Base-by-base conservation (phyloP, 208 protist genomes). In the Phytomonas sp. region DNA sequence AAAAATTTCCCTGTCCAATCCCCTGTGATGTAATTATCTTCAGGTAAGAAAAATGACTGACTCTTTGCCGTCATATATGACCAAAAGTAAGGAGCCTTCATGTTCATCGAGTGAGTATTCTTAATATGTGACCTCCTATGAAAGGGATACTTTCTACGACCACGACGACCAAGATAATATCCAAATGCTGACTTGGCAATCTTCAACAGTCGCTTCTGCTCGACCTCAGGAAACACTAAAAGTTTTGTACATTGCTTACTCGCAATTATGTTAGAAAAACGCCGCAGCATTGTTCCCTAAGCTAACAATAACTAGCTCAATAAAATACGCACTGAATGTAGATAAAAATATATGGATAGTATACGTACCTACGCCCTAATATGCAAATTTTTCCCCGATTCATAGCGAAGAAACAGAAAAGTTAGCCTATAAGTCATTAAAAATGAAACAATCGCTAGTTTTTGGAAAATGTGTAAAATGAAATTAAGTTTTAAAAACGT, bases 1-100 rank as follows among this genome's bases (percentile, higher is more conserved):
- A 94, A 96, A 51, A 95, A 96, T 71, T 94, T 93, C 0, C 92
- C 92, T 5, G 92, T 96, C 89, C 92, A 96, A 43, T 96, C 92
- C 30, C 89, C 92, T 15, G 89, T 95, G 30, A 96, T 95, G 77
- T 96, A 96, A 73, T 96, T 96, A 37, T 96, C 89, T 64, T 91
- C 78, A 0, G 92, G 92, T 11, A 96, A 68, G 56, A 92, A 96
- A 73, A 82, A 77, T 0, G 78, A 71, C 68, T 87, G 91, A 64
- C 85, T 89, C 64, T 94, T 94, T 0, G 85, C 80, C 13, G 91
- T 93, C 91, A 94, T 94, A 56, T 83, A 94, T 31, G 81, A 89
- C 88, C 91, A 96, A 71, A 82, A 94, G 68, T 96, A 93, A 23
- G 91, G 91, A 11, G 88, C 91, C 31, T 85, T 94, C 34, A 94